Evolutionary conservation across 345 rosid genomes (phyloP), one percentile per base, ranked within the genome.

Genomic region (Arabidopsis suecica): DNA sequence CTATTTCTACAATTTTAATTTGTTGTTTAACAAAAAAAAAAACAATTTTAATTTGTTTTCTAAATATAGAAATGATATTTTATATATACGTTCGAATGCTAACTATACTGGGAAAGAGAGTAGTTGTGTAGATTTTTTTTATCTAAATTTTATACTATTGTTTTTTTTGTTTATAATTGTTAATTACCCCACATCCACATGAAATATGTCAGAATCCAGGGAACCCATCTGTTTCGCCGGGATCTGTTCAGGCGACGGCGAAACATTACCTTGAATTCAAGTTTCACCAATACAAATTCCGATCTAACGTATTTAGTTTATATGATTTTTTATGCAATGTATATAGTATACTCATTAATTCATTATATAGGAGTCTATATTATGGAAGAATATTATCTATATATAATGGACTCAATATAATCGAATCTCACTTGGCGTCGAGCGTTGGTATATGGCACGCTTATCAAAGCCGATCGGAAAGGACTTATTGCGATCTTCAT

Each of bases 141-240:
- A 66, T 57, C 8, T 48, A 23, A 6, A 28, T 49, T 74, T 67
- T 68, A 66, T 67, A 40, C 23, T 48, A 75, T 30, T 65, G 25
- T 14, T 64, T 20, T 20, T 20, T 55, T 16, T 42, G 61, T 50
- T n/a, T 57, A 66, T 58, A 53, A 22, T 22, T 60, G n/a, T 55
- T 73, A 65, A 65, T 11, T 63, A 45, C 69, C 83, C 82, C 82
- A 82, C 84, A 72, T n/a, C 66, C 87, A 84, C 87, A 77, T 84
- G 89, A 81, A 53, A 53, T 62, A 10, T 79, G 86, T 79, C 86
- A 84, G 89, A 80, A 61, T 10, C 14, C 44, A 42, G 30, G 48
- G 48, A 62, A 76, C 42, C 51, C 64, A 76, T 62, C 25, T 76
- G 71, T n/a, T 62, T 76, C 75, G 65, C 71, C 71, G 65, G 71